Evolutionary conservation across 2,329 filamentous ascomycete species (phyloP), one percentile per base, ranked within the genome.

Genomic region (Aspergillus novoparasiticus): DNA sequence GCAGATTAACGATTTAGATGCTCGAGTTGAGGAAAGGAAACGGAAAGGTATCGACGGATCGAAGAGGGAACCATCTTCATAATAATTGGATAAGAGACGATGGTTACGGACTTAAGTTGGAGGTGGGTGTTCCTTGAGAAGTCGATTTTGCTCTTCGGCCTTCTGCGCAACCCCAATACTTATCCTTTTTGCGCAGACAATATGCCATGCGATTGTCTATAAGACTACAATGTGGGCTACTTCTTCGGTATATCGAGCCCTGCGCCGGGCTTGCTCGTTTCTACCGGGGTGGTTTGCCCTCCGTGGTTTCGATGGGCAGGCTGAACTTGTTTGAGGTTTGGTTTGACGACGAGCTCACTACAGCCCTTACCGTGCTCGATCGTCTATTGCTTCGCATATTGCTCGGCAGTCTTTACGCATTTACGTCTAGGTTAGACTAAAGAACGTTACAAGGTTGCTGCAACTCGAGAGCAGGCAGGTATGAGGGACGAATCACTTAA

Each of bases 1-100:
- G 66, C 89, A 89, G 72, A 83, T 89, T 59, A 78, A 75, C n/a
- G 80, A 83, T 63, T 57, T 86, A 56, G 78, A 84, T 50, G 74
- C 74, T 28, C 80, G 79, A 55, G 73, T 77, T 28, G 70, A 77
- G 23, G 78, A 78, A 36, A 80, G 76, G 65, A 74, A 77, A 60
- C 72, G 75, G 64, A 76, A 80, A 68, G 75, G 73, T 39, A 64
- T 74, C 50, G 68, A 68, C 46, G 72, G 73, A 1, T 57, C 60
- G 14, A 67, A 72, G 59, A 71, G 76, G 69, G 70, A 75, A 61
- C 59, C 65, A 28, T 9, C 57, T 64, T 4, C 60, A 61, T n/a
- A 67, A 70, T 51, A 57, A 60, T 28, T 68, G 61, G 30, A 10
- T 41, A 32, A 16, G 2, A 36, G 28, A 34, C 46, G 36, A 60